phyloP scores from a whole-genome alignment of 2,329 filamentous ascomycete species.

The Colletotrichum sp. region DNA sequence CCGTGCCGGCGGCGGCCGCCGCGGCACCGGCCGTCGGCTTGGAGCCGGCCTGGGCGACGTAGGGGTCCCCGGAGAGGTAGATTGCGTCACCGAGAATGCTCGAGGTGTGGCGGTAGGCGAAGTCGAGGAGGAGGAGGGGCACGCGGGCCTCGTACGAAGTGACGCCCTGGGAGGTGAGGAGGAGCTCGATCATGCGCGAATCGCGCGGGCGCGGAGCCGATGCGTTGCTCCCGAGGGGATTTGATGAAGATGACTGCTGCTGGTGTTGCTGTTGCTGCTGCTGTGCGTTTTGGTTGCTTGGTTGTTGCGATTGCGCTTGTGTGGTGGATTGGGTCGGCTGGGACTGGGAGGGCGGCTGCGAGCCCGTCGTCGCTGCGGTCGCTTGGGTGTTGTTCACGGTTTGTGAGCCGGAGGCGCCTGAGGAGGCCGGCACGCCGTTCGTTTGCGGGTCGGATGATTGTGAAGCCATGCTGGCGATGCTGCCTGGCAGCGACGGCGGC shows the following conservation, averaged over 20 bases:
- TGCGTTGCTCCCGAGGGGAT: constrained; percentile 33
- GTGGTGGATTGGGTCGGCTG: constrained; percentile 17
- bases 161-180: constrained; percentile 80
- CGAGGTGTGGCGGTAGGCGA: constrained; percentile 82
- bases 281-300: neutral
- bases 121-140: constrained; percentile 82
- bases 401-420: constrained; percentile 40
- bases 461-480: constrained; percentile 27
- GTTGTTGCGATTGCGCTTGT: constrained; percentile 23
- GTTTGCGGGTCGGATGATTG: constrained; percentile 49
- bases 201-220: constrained; percentile 72
- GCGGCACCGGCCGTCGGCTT: constrained; percentile 58
- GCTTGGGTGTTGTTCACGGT: constrained; percentile 41
- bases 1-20: constrained; percentile 47
- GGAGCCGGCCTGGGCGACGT: constrained; percentile 62
- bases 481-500: neutral
- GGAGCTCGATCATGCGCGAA: constrained; percentile 78
- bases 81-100: constrained; percentile 74
- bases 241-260: neutral
- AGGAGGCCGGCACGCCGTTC: constrained; percentile 55
- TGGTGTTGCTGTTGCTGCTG: neutral
- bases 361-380: constrained; percentile 27
- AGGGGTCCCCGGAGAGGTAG: constrained; percentile 72
- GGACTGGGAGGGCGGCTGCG: constrained; percentile 16
- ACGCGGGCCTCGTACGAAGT: constrained; percentile 83